Evolutionary conservation across 495 filamentous ascomycete genomes (phyloP).

Genomic region (Aspergillus indologenus): DNA sequence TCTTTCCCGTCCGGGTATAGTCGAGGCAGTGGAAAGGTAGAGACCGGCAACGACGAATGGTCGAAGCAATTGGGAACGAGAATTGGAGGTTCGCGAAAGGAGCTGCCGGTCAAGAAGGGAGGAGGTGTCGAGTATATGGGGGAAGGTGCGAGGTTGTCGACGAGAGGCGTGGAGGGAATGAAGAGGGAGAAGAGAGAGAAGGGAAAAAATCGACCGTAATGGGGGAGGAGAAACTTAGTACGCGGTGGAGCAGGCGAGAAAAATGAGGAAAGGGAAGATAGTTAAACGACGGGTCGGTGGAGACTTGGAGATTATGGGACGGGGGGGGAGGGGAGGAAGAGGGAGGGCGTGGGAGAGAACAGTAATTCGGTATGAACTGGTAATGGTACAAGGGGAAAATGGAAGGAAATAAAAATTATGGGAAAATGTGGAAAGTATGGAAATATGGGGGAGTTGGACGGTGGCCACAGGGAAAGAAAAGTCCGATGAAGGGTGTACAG

Average conservation of each 20-base stretch:
- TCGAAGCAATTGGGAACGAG: slow-evolving; percentile 7
- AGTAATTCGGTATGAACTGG: slow-evolving; percentile 20
- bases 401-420: slow-evolving; percentile 14
- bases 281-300: slow-evolving; percentile 24
- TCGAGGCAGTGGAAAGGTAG: neutral
- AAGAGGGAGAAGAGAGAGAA: slow-evolving; percentile 6
- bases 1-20: slow-evolving; percentile 1
- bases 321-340: slow-evolving; percentile 1
- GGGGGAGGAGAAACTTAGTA: slow-evolving; percentile 24
- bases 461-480: slow-evolving; percentile 23
- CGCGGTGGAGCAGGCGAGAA: slow-evolving; percentile 21
- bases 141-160: slow-evolving; percentile 2
- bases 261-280: slow-evolving; percentile 24
- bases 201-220: slow-evolving; percentile 16
- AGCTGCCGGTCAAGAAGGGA: slow-evolving; percentile 1
- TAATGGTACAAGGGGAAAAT: slow-evolving; percentile 34
- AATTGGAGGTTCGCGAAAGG: slow-evolving; percentile 9
- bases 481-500: slow-evolving; percentile 13
- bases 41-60: slow-evolving; percentile 13
- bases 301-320: slow-evolving; percentile 17
- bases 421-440: neutral
- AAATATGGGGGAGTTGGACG: slow-evolving; percentile 15
- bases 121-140: neutral
- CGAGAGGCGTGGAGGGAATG: slow-evolving; percentile 9
- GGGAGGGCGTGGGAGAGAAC: neutral